A percentile compares a stretch with the other conserved stretches of the same genome.
Evolutionary conservation across 148 eudicot genomes (phyloP).

Genomic region (Cornus suecica): DNA sequence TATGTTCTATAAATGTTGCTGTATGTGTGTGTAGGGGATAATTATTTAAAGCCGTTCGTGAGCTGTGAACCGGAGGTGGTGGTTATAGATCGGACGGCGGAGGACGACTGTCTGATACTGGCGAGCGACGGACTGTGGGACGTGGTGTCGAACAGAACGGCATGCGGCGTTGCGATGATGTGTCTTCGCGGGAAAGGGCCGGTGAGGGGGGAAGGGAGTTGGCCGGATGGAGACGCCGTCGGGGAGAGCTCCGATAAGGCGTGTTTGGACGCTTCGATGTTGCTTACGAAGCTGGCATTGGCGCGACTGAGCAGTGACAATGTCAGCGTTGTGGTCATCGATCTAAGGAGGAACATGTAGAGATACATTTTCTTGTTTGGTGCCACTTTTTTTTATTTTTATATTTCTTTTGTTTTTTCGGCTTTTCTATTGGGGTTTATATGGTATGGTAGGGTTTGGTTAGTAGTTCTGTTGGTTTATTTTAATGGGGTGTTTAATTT

Average conservation of each 20-base stretch:
- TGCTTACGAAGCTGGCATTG: constrained; percentile 57
- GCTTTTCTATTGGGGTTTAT: no score
- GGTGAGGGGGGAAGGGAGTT: not conserved
- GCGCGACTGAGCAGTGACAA: constrained; percentile 61
- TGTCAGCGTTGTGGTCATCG: constrained; percentile 57
- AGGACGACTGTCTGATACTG: constrained; percentile 70
- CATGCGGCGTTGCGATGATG: constrained; percentile 68
- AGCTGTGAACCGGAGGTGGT: constrained; percentile 73
- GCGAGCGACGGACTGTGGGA: constrained; percentile 95
- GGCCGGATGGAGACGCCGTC: not conserved
- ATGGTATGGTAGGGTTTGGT: no score
- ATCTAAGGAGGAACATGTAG: constrained; percentile 38
- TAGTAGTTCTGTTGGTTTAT: no score
- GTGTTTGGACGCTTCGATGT: constrained; percentile 51
- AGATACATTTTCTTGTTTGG: no score
- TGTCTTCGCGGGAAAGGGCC: constrained; percentile 51
- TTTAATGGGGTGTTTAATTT: no score
- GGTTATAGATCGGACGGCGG: constrained; percentile 48
- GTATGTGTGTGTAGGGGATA: constrained; percentile 49
- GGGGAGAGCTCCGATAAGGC: constrained; percentile 37
- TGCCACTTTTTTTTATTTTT: not conserved
- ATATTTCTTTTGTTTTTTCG: not conserved
- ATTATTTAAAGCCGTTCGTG: constrained; percentile 81
- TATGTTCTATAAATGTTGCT: no score
- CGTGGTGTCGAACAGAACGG: constrained; percentile 75